Percentiles rank a stretch among this genome's conserved stretches.
Conservation (phyloP, 495 filamentous ascomycete species). For the Immersiella caudata region DNA sequence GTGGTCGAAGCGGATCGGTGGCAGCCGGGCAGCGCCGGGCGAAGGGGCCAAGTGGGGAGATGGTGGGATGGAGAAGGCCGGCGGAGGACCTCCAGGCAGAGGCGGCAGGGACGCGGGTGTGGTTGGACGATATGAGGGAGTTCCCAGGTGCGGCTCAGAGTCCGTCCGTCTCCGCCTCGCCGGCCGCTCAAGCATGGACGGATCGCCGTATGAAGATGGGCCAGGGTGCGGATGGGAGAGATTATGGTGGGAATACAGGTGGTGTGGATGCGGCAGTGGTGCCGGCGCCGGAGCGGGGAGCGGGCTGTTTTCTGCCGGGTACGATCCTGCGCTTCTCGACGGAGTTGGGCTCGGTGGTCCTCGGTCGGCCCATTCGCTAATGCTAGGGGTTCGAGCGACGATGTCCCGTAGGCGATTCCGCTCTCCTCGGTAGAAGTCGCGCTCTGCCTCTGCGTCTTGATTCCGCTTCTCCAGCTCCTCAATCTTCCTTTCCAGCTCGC, state of each 20-base stretch:
- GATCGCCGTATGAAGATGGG: constrained; percentile 34
- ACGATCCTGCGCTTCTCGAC: constrained; percentile 38
- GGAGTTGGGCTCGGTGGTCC: constrained; percentile 50
- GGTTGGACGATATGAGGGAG: constrained; percentile 39
- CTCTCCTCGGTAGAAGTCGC: constrained; percentile 54
- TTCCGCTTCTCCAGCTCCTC: constrained; percentile 50
- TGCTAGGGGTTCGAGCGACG: constrained; percentile 55
- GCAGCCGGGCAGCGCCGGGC: constrained; percentile 43
- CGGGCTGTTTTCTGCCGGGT: constrained; percentile 38
- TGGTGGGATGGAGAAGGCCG: constrained; percentile 39
- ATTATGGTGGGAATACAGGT: constrained; percentile 21
- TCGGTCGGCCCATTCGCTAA: constrained; percentile 51
- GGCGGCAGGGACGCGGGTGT: constrained; percentile 42
- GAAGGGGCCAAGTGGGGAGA: constrained; percentile 46
- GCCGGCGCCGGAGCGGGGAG: constrained; percentile 25
- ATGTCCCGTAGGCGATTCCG: constrained; percentile 70
- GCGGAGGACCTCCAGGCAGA: constrained; percentile 29
- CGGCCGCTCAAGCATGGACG: constrained; percentile 45
- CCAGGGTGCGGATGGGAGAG: constrained; percentile 30
- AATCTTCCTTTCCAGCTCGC: constrained; percentile 45
- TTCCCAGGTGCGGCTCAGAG: constrained; percentile 43
- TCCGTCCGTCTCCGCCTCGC: constrained; percentile 50
- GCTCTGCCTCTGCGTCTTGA: constrained; percentile 54
- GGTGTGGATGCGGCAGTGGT: constrained; percentile 24
- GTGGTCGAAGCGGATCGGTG: constrained; percentile 49